Evolutionary conservation across 2,329 filamentous ascomycete genomes (phyloP).

Genomic region (Stachybotrys chlorohalonatus): DNA sequence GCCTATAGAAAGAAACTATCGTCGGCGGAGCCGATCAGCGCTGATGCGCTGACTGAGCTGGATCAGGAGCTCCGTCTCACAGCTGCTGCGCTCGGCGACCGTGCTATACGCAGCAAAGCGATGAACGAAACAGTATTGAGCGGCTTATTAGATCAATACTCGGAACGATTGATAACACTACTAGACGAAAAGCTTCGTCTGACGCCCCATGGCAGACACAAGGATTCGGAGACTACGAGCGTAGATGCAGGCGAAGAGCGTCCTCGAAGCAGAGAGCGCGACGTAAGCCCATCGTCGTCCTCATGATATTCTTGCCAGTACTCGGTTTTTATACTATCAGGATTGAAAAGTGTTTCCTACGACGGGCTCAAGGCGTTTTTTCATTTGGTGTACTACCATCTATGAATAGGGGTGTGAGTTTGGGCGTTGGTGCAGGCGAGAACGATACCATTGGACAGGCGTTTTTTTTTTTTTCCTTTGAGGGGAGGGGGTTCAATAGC

Average conservation of each 20-base stretch:
- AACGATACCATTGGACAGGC: background rate
- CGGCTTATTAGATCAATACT: constrained; percentile 66
- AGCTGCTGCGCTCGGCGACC: constrained; percentile 49
- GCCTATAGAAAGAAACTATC: constrained; percentile 55
- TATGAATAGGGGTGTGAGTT: background rate
- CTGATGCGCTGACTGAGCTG: constrained; percentile 51
- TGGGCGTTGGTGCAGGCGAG: background rate
- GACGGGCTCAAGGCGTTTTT: background rate
- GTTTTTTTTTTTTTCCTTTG: too few species aligned
- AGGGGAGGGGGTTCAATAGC: too few species aligned
- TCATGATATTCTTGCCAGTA: background rate
- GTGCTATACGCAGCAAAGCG: constrained; percentile 42
- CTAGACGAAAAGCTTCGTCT: constrained; percentile 62
- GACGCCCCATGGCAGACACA: constrained; percentile 24
- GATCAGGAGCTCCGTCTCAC: constrained; percentile 58
- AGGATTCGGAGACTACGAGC: constrained; percentile 17
- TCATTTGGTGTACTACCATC: background rate
- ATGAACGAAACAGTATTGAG: constrained; percentile 51
- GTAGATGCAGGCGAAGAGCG: constrained; percentile 11
- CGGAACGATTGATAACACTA: constrained; percentile 60
- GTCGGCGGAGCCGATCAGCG: constrained; percentile 45
- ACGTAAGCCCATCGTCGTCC: constrained; percentile 22
- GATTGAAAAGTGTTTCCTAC: background rate
- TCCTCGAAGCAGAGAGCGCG: constrained; percentile 23
- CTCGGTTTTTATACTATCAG: background rate